Evolutionary conservation across 31 red algal species (phyloP).

Genomic region (Asparagopsis taxiformis): DNA sequence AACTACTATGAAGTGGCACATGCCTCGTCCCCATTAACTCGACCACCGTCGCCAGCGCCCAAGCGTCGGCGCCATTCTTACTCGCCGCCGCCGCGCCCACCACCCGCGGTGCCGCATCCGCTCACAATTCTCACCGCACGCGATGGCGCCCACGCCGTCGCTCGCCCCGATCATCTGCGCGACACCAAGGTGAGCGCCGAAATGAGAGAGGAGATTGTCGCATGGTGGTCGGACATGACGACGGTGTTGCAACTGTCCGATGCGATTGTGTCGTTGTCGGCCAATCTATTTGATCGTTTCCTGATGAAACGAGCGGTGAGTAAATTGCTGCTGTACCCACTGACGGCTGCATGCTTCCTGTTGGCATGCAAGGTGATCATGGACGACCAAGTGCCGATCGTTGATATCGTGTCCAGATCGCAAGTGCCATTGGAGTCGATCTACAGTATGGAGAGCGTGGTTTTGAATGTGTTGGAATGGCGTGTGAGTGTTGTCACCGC

Average conservation of each 20-base stretch:
- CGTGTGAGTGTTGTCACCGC: conserved; percentile 33
- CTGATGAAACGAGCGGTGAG: neutral
- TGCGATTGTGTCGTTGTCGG: conserved; percentile 6
- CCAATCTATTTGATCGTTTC: conserved; percentile 52
- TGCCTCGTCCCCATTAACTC: neutral
- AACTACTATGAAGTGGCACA: too few species aligned
- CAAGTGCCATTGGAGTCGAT: neutral
- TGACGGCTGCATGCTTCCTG: conserved; percentile 38
- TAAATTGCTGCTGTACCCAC: conserved; percentile 14
- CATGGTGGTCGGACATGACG: conserved; percentile 26
- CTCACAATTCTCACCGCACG: neutral
- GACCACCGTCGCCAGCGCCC: too few species aligned
- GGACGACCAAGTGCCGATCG: conserved; percentile 1
- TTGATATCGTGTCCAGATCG: conserved; percentile 4
- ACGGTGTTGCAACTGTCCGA: neutral
- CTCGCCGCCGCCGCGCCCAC: too few species aligned
- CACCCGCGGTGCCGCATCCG: neutral
- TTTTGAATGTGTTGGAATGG: conserved; percentile 30
- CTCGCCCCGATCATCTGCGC: neutral
- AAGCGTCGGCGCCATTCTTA: too few species aligned
- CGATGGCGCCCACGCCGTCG: neutral
- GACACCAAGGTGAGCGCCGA: neutral
- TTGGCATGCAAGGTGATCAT: conserved; percentile 31
- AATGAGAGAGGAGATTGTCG: conserved; percentile 40
- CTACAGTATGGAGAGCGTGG: conserved; percentile 10